Conservation (phyloP, 331 rosid species). For the Malus hybrid region DNA sequence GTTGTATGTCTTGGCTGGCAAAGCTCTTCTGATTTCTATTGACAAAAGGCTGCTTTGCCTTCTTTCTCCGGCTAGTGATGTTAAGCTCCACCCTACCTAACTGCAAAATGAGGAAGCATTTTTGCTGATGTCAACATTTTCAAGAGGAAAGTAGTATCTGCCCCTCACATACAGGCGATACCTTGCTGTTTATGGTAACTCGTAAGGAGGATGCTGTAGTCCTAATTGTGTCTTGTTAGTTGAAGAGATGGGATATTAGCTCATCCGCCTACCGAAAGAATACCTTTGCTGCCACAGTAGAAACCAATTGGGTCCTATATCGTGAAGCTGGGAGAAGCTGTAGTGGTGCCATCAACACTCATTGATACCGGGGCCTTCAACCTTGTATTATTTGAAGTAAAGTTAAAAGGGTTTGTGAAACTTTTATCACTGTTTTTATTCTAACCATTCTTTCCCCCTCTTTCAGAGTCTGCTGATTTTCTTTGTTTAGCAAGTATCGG, state of each 20-base stretch:
- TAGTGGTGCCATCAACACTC: constrained; percentile 27
- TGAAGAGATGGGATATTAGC: constrained; percentile 16
- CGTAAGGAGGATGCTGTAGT: neutral
- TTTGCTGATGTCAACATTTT: constrained; percentile 14
- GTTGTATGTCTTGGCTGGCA: constrained; percentile 5
- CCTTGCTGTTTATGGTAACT: neutral
- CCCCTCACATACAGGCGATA: constrained; percentile 1
- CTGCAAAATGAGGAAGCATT: constrained; percentile 21
- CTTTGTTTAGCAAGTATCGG: constrained; percentile 16
- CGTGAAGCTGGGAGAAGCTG: constrained; percentile 11
- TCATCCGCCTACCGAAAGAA: constrained; percentile 16
- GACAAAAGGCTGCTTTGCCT: constrained; percentile 13
- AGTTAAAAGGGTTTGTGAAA: constrained; percentile 19
- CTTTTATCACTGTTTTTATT: constrained; percentile 15
- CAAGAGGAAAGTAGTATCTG: constrained; percentile 13
- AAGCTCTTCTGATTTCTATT: constrained; percentile 12
- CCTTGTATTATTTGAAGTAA: constrained; percentile 31
- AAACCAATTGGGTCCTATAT: constrained; percentile 4
- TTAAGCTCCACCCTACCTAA: constrained; percentile 25
- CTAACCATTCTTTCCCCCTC: constrained; percentile 34
- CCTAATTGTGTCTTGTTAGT: neutral
- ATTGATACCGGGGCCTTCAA: constrained; percentile 24
- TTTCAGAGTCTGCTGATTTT: constrained; percentile 21
- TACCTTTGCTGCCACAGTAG: constrained; percentile 12
- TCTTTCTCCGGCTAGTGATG: neutral